phyloP scores from a whole-genome alignment of 495 filamentous ascomycete species.

The Aspergillus saccharolyticus region DNA sequence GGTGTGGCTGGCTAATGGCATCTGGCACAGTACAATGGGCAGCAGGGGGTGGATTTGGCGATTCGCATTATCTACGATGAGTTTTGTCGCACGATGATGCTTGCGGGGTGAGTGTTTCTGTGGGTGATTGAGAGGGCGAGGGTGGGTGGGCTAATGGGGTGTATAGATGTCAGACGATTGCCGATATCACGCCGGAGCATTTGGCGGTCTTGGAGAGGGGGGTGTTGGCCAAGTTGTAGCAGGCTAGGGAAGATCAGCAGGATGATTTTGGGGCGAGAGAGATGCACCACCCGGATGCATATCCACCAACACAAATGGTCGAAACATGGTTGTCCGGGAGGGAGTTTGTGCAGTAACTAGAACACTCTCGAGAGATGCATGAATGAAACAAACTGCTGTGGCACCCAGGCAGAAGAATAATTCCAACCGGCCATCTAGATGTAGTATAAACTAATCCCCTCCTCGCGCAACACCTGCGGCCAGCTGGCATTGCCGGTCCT shows the following conservation, averaged over 20 bases:
- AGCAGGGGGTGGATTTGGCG: slow-evolving; percentile 6
- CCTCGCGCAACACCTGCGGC: slow-evolving; percentile 7
- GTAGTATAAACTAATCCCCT: background rate
- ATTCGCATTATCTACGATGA: slow-evolving; percentile 6
- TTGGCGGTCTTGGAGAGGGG: background rate
- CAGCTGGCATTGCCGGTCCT: slow-evolving; percentile 2
- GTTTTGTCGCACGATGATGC: slow-evolving; percentile 4
- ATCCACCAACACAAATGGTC: no score
- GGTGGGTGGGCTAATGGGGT: background rate
- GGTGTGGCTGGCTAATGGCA: background rate
- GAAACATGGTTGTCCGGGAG: no score
- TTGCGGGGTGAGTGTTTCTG: background rate
- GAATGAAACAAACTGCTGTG: no score
- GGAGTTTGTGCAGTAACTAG: no score
- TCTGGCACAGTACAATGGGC: background rate
- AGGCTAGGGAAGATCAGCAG: no score
- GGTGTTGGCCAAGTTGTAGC: background rate
- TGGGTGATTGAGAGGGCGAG: no score
- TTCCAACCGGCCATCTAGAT: no score
- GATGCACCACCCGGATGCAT: no score
- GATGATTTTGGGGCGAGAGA: no score
- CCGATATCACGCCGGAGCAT: slow-evolving; percentile 1
- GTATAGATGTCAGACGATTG: slow-evolving; percentile 2
- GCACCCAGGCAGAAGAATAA: no score
- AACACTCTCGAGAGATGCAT: no score